These are phyloP conservation scores for Nissolia schottii DNA, from an alignment of 306 rosid genomes.

Conservation along the genomic window DNA sequence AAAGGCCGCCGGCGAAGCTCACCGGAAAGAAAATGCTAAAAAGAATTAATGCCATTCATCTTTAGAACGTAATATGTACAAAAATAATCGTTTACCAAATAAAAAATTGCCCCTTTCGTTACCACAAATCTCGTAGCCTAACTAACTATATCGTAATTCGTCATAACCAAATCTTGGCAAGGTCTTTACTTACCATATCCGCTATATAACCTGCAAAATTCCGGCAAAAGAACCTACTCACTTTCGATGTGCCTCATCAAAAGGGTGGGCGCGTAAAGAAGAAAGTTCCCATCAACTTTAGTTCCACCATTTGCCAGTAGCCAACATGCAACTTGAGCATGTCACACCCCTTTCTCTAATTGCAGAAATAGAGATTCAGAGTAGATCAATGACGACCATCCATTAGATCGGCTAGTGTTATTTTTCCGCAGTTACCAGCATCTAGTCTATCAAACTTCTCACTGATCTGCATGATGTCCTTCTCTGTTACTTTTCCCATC, in stretches of 20 bases:
- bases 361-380: background rate
- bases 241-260: background rate
- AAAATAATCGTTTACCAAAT: constrained; percentile 21
- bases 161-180: background rate
- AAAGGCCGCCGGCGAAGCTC: background rate
- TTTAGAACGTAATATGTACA: constrained; percentile 20
- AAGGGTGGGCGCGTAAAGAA: constrained; percentile 1
- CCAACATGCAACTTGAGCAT: constrained; percentile 22
- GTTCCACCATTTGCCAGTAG: background rate
- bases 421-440: constrained; percentile 72
- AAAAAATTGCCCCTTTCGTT: constrained; percentile 20
- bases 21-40: constrained; percentile 13
- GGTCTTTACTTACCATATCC: background rate
- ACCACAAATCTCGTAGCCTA: constrained; percentile 23
- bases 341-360: background rate
- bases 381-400: constrained; percentile 30
- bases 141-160: constrained; percentile 5
- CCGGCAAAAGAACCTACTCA: constrained; percentile 13
- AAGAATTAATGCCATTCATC: constrained; percentile 17
- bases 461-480: constrained; percentile 70
- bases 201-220: constrained; percentile 5
- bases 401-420: constrained; percentile 79
- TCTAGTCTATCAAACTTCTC: constrained; percentile 80
- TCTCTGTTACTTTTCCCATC: constrained; percentile 82
- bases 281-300: constrained; percentile 2